Conservation (phyloP, 208 protist species). For the Trypanosoma boissoni region DNA sequence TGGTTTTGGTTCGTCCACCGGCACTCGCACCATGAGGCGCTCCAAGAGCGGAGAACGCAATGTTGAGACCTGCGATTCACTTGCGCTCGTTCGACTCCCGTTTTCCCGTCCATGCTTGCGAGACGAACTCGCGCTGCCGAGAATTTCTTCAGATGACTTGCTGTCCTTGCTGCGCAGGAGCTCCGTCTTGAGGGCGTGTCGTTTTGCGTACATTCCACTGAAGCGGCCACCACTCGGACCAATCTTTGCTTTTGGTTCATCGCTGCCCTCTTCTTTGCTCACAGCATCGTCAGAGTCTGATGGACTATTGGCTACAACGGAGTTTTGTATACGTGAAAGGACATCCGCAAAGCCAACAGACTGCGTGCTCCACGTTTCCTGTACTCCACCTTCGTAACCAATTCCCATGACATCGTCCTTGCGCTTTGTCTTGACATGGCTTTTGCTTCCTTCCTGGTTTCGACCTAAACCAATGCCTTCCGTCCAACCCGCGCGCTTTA, state of each 20-base stretch:
- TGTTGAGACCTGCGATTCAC: constrained; percentile 27
- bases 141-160: constrained; percentile 45
- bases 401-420: constrained; percentile 89
- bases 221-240: constrained; percentile 49
- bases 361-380: constrained; percentile 84
- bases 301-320: constrained; percentile 25
- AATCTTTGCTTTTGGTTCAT: constrained; percentile 16
- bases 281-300: constrained; percentile 29
- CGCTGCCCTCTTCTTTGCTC: constrained; percentile 10
- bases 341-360: constrained; percentile 88
- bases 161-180: constrained; percentile 41
- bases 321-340: constrained; percentile 62
- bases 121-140: constrained; percentile 44
- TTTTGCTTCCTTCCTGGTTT: constrained; percentile 71
- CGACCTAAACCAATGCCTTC: constrained; percentile 89
- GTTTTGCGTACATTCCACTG: constrained; percentile 83
- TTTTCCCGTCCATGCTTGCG: constrained; percentile 30
- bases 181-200: constrained; percentile 84
- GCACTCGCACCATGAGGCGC: constrained; percentile 68
- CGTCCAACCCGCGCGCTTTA: constrained; percentile 90
- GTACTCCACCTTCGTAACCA: constrained; percentile 77
- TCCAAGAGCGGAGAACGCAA: constrained; percentile 65
- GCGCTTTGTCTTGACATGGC: constrained; percentile 84
- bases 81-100: constrained; percentile 8
- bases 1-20: constrained; percentile 59